These are phyloP conservation scores for Lasiodiplodia sp. DNA, from an alignment of 2,329 filamentous ascomycete genomes.

Conservation along the genomic window DNA sequence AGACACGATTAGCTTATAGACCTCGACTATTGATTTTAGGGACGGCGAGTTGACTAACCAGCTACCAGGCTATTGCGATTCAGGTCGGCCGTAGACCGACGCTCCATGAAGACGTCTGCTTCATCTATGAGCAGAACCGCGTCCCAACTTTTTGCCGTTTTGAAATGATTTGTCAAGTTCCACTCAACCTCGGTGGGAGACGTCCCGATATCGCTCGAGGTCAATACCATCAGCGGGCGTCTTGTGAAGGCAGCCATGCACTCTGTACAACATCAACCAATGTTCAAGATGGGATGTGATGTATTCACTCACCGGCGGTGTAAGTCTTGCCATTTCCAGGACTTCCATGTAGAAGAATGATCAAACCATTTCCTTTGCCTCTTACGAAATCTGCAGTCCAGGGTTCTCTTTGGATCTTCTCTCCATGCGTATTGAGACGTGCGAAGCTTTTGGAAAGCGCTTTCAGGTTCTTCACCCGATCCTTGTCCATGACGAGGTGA, in stretches of 20 bases:
- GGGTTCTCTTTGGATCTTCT: constrained; percentile 20
- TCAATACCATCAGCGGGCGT: constrained; percentile 43
- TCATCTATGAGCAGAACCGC: constrained; percentile 43
- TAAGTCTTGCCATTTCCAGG: constrained; percentile 33
- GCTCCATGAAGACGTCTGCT: constrained; percentile 48
- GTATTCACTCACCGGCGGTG: constrained; percentile 39
- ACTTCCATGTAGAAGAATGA: not conserved
- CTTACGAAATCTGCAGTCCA: constrained; percentile 28
- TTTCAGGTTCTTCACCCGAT: constrained; percentile 37
- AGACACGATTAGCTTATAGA: not conserved
- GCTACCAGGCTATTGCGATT: constrained; percentile 44
- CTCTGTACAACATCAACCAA: constrained; percentile 34
- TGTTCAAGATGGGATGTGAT: not conserved
- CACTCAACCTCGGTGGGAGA: constrained; percentile 23
- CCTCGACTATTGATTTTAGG: no score
- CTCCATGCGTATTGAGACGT: constrained; percentile 31
- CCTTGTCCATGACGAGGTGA: constrained; percentile 41
- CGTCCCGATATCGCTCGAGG: constrained; percentile 39
- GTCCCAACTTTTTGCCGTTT: constrained; percentile 36
- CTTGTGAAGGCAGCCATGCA: constrained; percentile 45
- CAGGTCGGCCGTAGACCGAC: constrained; percentile 40
- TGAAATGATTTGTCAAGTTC: constrained; percentile 33
- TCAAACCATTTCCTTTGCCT: constrained; percentile 6
- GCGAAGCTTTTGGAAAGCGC: constrained; percentile 40
- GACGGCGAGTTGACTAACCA: no score